Evolutionary conservation across 805 yeast genomes (phyloP), one percentile per base, ranked within the genome.

Genomic region (Cyberlindnera euphorbiae): DNA sequence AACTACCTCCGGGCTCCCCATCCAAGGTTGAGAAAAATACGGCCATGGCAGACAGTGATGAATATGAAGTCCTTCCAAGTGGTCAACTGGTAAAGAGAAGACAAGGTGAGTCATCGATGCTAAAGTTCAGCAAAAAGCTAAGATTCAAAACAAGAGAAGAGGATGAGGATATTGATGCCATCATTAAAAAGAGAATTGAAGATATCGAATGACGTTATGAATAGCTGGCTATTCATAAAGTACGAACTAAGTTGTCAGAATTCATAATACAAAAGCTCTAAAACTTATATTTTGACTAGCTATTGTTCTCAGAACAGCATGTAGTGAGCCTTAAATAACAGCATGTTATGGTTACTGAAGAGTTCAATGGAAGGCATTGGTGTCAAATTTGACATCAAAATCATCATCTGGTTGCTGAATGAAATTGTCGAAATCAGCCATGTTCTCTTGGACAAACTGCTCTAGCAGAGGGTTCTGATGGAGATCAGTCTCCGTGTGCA

Each of bases 11-110:
- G 2, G 71, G 77, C 5, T 45, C 66, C 1, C 66, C 66, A 18
- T 43, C 64, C 5, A 47, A 56, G 12, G 69, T 60, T 5, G 47
- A 50, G 26, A 44, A 52, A 13, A 59, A 53, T 1, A 47, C 65
- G 0, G 46, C 63, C 3, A 18, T 30, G 22, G 24, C 14, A 8
- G n/a, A 27, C 7, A 25, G 22, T 6, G 51, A 56, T 15, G 71
- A 64, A 8, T 68, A 66, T 29, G 90, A 81, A 46, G 61, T 78
- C 30, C 65, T 84, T 39, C 94, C 94, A 1, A 79, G 89, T 55
- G 94, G 95, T 25, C 75, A 79, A 44, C 60, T 76, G 12, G 65
- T 83, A 16, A 71, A 58, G 52, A 68, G 62, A 55, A 62, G 53
- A 57, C 46, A 47, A 8, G 42, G 45, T 9, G 60, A 53, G 14